These are phyloP conservation scores for Globisporangium polare DNA, from an alignment of 352 stramenopile genomes.

Conservation along the genomic window DNA sequence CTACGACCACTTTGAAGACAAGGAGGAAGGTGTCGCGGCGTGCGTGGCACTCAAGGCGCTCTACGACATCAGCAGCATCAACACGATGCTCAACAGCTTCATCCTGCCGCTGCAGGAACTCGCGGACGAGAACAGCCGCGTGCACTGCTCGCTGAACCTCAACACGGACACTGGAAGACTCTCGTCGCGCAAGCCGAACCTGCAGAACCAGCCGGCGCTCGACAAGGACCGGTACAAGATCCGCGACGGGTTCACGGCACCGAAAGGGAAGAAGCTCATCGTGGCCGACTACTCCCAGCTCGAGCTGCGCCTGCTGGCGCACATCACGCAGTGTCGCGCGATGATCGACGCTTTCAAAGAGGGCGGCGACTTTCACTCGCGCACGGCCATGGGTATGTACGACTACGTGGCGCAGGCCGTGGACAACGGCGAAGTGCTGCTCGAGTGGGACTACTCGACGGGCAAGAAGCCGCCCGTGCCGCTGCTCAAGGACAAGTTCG, in stretches of 20 bases:
- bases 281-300: slow-evolving; percentile 99
- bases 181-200: slow-evolving; percentile 95
- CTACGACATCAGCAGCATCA: slow-evolving; percentile 96
- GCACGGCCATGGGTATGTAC: slow-evolving; percentile 99
- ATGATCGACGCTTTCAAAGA: slow-evolving; percentile 98
- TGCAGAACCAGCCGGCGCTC: slow-evolving; percentile 97
- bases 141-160: slow-evolving; percentile 99
- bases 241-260: slow-evolving; percentile 91
- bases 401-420: slow-evolving; percentile 96
- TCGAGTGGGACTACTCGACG: slow-evolving; percentile 97
- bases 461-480: slow-evolving; percentile 87
- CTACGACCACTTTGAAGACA: slow-evolving; percentile 93
- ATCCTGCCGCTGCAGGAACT: slow-evolving; percentile 92
- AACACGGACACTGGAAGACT: slow-evolving; percentile 99
- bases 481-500: slow-evolving; percentile 98
- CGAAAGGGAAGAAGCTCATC: slow-evolving; percentile 94
- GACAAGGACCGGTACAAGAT: slow-evolving; percentile 88
- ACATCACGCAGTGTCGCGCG: slow-evolving; percentile 96
- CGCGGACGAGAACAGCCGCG: slow-evolving; percentile 90
- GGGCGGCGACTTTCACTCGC: slow-evolving; percentile 91
- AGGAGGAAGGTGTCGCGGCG: slow-evolving; percentile 89
- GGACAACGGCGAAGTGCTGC: slow-evolving; percentile 92
- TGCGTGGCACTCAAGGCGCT: slow-evolving; percentile 94
- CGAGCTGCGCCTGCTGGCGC: slow-evolving; percentile 97
- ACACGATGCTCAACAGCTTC: slow-evolving; percentile 99